phyloP scores from a whole-genome alignment of 2,329 filamentous ascomycete genomes.

The Berkeleyomyces basicola region DNA sequence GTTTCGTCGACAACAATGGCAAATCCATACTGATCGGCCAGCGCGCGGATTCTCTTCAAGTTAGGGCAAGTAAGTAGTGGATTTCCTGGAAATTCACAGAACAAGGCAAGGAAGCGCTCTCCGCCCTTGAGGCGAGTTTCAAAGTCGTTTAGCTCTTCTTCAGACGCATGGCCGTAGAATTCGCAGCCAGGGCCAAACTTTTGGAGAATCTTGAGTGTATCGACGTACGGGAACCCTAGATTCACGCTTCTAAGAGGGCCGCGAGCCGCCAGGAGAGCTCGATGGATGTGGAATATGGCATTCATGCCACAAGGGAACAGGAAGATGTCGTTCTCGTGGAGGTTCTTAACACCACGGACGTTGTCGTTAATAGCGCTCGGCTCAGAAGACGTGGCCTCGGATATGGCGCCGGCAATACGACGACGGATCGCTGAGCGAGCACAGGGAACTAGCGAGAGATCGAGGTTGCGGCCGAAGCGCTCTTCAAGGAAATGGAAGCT shows the following conservation, averaged over 20 bases:
- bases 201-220: conserved; percentile 84
- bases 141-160: conserved; percentile 67
- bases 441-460: conserved; percentile 58
- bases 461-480: conserved; percentile 81
- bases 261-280: conserved; percentile 48
- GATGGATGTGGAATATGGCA: conserved; percentile 79
- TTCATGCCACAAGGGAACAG: conserved; percentile 88
- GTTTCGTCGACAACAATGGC: conserved; percentile 89
- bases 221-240: conserved; percentile 95
- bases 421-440: conserved; percentile 74
- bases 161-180: conserved; percentile 72
- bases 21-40: conserved; percentile 77
- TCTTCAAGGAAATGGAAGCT: conserved; percentile 77
- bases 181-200: conserved; percentile 83
- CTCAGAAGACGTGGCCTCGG: conserved; percentile 32
- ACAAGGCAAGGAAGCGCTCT: conserved; percentile 65
- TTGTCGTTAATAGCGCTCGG: conserved; percentile 20
- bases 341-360: conserved; percentile 40
- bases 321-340: conserved; percentile 76
- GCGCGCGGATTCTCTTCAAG: conserved; percentile 56
- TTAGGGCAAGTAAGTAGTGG: conserved; percentile 76
- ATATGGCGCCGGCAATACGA: conserved; percentile 75
- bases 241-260: conserved; percentile 61
- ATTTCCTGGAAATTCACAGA: conserved; percentile 92
- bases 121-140: conserved; percentile 54